Evolutionary conservation across 352 stramenopile genomes (phyloP).

Genomic region (Globisporangium nunn): DNA sequence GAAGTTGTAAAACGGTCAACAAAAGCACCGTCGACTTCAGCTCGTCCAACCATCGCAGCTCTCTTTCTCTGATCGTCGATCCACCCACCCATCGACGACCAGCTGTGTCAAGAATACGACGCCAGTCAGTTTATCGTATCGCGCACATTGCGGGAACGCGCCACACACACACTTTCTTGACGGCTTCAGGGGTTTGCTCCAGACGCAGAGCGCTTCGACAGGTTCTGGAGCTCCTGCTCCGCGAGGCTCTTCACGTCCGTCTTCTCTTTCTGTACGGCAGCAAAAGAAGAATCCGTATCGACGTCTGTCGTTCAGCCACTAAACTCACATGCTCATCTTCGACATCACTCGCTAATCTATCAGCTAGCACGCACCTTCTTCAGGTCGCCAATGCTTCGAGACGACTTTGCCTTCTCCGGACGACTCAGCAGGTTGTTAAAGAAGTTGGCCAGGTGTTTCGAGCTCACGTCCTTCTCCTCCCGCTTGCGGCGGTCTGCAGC

Average conservation of each 20-base stretch:
- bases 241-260: slow-evolving; percentile 44
- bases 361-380: slow-evolving; percentile 38
- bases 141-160: neutral
- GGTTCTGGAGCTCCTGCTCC: slow-evolving; percentile 47
- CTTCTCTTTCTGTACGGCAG: slow-evolving; percentile 47
- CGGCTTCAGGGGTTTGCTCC: slow-evolving; percentile 7
- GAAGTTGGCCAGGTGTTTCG: slow-evolving; percentile 82
- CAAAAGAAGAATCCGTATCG: neutral
- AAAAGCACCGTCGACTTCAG: neutral
- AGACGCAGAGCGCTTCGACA: slow-evolving; percentile 27
- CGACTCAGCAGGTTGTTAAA: slow-evolving; percentile 85
- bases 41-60: neutral
- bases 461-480: slow-evolving; percentile 80
- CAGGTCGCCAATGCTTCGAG: slow-evolving; percentile 37
- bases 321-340: too few species aligned
- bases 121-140: neutral
- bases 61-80: too few species aligned
- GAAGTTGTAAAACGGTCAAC: neutral
- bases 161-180: neutral
- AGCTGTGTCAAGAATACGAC: neutral
- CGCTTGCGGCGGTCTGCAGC: slow-evolving; percentile 68
- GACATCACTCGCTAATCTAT: neutral
- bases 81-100: neutral
- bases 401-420: slow-evolving; percentile 77
- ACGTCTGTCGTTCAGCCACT: neutral